Conservation (phyloP, 345 rosid species). For the Euphorbia peplus region DNA sequence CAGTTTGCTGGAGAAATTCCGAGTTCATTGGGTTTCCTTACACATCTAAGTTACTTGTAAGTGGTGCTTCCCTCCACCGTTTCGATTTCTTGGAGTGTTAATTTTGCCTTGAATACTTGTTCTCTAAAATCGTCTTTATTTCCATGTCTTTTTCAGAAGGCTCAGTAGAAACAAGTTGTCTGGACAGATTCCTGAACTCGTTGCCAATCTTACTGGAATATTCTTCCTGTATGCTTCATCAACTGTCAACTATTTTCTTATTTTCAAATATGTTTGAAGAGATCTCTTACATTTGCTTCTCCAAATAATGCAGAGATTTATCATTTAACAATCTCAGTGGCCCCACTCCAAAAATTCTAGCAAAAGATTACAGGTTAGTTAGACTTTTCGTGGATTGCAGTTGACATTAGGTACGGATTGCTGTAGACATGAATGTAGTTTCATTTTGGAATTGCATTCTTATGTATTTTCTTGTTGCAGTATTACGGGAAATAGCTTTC, state of each 20-base stretch:
- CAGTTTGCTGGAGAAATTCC: conserved; percentile 73
- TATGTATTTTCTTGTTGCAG: conserved; percentile 32
- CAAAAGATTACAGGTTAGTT: conserved; percentile 77
- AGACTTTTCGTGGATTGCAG: neutral
- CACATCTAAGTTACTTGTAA: conserved; percentile 84
- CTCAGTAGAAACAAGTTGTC: conserved; percentile 70
- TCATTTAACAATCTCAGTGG: conserved; percentile 92
- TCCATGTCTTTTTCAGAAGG: conserved; percentile 56
- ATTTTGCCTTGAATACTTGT: conserved; percentile 11
- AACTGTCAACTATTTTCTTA: neutral
- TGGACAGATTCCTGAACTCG: conserved; percentile 65
- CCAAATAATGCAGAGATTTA: conserved; percentile 55
- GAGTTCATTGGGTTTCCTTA: conserved; percentile 65
- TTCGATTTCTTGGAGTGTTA: conserved; percentile 2
- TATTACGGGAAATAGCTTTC: conserved; percentile 64
- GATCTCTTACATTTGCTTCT: neutral
- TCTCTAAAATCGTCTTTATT: conserved; percentile 22
- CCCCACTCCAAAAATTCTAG: conserved; percentile 77
- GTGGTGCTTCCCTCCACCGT: conserved; percentile 33
- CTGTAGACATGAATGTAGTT: too few relatives aligned
- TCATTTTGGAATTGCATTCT: neutral
- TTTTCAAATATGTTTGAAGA: neutral
- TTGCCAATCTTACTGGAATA: conserved; percentile 86
- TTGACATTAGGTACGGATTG: too few relatives aligned
- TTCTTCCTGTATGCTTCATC: conserved; percentile 64